These are phyloP conservation scores for Castanea mollissima DNA, from an alignment of 306 rosid genomes.

Conservation along the genomic window DNA sequence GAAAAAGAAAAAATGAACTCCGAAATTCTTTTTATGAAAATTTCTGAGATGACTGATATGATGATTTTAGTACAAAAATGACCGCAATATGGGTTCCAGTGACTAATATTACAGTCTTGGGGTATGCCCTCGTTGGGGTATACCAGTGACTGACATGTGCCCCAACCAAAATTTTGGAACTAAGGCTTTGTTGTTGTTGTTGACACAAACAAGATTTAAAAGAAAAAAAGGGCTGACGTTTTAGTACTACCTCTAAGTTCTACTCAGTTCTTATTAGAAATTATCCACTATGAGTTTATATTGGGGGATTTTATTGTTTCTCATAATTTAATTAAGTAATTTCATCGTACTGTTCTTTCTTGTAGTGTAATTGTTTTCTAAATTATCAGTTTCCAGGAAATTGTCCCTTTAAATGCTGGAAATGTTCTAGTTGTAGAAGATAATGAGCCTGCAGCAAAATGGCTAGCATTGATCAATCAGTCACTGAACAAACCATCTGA, in stretches of 20 bases:
- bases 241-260: background rate
- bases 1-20: background rate
- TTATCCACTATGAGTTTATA: background rate
- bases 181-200: too few species aligned
- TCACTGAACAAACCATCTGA: constrained; percentile 64
- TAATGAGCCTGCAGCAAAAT: constrained; percentile 89
- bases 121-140: background rate
- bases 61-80: background rate
- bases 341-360: background rate
- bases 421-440: constrained; percentile 89
- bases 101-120: background rate
- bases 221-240: background rate
- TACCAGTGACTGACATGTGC: background rate
- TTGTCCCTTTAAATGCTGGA: constrained; percentile 96
- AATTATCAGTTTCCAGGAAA: constrained; percentile 80
- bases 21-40: background rate
- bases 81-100: background rate
- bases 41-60: background rate
- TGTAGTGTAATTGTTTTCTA: background rate
- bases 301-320: background rate
- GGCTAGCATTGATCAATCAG: constrained; percentile 77
- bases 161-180: too few species aligned
- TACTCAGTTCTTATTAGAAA: background rate
- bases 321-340: background rate
- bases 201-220: background rate